Base-by-base conservation (phyloP, 2,329 filamentous ascomycete species). In the Pseudogymnoascus sp. region DNA sequence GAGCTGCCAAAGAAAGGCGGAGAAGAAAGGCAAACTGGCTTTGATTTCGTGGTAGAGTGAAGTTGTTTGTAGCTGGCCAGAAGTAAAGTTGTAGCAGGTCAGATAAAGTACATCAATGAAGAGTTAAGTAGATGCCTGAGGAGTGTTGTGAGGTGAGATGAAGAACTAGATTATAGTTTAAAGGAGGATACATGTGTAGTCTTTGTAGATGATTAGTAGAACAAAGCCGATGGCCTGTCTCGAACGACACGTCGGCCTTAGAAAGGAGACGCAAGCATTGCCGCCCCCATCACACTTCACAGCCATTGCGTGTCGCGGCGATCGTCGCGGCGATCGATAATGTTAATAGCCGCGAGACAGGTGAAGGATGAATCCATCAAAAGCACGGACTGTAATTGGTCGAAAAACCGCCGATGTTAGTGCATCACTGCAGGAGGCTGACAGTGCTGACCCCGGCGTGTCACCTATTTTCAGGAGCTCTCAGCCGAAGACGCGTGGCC, bases 121-220 rank as follows among this genome's bases (percentile, higher is more conserved):
- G 59, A 60, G 59, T 50, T 50, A 37, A 60, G 39, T 54, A 37
- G 39, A 60, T 60, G 39, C 39, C 24, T 50, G 59, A 60, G 39
- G 59, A 60, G 39, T 60, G 59, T 29, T 41, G 24, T 60, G 59
- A 60, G 59, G 13, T 60, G 59, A 60, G 59, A 60, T 60, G 39
- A 60, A 60, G 31, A 60, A 50, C 8, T 24, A 54, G 59, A 60
- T 21, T 60, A 54, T 60, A 35, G 29, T 60, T 29, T 15, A 60
- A 60, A 39, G 39, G 37, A 41, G 37, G 39, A 41, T 35, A 13
- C 59, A 31, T 35, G 39, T 60, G 39, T 60, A 60, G 24, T 60
- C 21, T 60, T 60, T 33, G 17, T 29, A 31, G 33, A 21, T 21
- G 21, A 21, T 21, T 21, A 21, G 21, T 21, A 21, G 21, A 21